A percentile compares a stretch with the other conserved stretches of the same genome.
Conservation (phyloP, 495 filamentous ascomycete genomes). For the Physcia stellaris region DNA sequence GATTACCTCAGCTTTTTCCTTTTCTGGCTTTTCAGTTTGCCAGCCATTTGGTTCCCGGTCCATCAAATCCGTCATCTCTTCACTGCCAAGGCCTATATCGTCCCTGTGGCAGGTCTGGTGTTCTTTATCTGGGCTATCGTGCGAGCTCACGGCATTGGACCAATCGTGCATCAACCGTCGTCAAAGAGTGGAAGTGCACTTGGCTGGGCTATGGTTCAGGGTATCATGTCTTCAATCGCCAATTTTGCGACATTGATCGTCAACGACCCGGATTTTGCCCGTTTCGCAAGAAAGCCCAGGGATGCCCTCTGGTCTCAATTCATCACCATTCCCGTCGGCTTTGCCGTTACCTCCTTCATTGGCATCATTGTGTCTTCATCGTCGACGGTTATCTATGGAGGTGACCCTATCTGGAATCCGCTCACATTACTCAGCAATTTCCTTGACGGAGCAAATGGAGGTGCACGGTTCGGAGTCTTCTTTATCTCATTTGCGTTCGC, state of each 20-base stretch:
- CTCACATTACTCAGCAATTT: slow-evolving; percentile 63
- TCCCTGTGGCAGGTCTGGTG: slow-evolving; percentile 67
- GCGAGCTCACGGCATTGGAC: slow-evolving; percentile 71
- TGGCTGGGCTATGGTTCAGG: slow-evolving; percentile 70
- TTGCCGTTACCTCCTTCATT: slow-evolving; percentile 82
- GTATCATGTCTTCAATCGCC: slow-evolving; percentile 78
- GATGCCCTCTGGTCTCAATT: slow-evolving; percentile 87
- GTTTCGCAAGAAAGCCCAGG: slow-evolving; percentile 66
- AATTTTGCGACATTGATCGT: slow-evolving; percentile 84
- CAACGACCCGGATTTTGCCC: slow-evolving; percentile 81
- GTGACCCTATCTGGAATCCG: slow-evolving; percentile 74
- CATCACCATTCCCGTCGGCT: slow-evolving; percentile 72
- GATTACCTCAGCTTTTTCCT: slow-evolving; percentile 71
- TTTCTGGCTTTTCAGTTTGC: slow-evolving; percentile 70
- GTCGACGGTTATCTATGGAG: slow-evolving; percentile 60
- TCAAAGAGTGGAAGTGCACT: slow-evolving; percentile 52
- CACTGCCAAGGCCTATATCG: slow-evolving; percentile 79
- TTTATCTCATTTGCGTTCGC: slow-evolving; percentile 72
- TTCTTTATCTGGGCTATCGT: slow-evolving; percentile 89
- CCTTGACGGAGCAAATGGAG: slow-evolving; percentile 57
- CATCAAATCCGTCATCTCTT: slow-evolving; percentile 66
- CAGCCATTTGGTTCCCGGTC: slow-evolving; percentile 63
- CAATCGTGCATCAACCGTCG: slow-evolving; percentile 62
- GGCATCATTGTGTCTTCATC: slow-evolving; percentile 88
- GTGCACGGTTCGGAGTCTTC: slow-evolving; percentile 78